A percentile compares a stretch with the other conserved stretches of the same genome.
Conservation (phyloP, 805 yeast species). For the Myxozyma neotropica region DNA sequence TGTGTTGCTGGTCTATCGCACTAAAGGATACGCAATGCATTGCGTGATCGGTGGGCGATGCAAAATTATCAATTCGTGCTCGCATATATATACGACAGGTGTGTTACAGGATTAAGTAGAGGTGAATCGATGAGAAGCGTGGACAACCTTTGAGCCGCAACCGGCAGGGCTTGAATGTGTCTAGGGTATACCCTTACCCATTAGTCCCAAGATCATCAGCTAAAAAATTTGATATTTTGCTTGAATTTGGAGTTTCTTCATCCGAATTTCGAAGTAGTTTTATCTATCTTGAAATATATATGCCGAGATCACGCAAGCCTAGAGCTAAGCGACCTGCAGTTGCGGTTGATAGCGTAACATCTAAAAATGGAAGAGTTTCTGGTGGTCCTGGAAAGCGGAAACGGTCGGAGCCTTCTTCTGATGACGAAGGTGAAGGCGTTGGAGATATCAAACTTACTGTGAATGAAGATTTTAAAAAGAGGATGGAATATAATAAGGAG, state of each 20-base stretch:
- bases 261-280: background rate
- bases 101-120: too few relatives aligned
- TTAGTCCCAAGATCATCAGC: background rate
- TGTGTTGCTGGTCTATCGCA: too few relatives aligned
- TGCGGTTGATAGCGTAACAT: background rate
- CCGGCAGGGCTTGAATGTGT: background rate
- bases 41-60: too few relatives aligned
- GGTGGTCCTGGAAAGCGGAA: constrained; percentile 5
- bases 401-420: constrained; percentile 1
- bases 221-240: background rate
- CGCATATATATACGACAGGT: too few relatives aligned
- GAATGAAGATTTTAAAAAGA: constrained; percentile 38
- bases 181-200: constrained; percentile 1
- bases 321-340: background rate
- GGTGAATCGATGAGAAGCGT: too few relatives aligned
- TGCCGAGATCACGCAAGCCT: constrained; percentile 7
- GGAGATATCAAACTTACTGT: constrained; percentile 31
- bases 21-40: too few relatives aligned
- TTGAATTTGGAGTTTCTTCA: background rate
- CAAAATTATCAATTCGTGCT: too few relatives aligned
- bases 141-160: too few relatives aligned
- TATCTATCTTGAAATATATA: background rate
- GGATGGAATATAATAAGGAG: constrained; percentile 41
- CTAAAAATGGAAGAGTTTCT: background rate
- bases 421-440: constrained; percentile 23